Conservation (phyloP, 306 rosid genomes). For the Rubus idaeus region DNA sequence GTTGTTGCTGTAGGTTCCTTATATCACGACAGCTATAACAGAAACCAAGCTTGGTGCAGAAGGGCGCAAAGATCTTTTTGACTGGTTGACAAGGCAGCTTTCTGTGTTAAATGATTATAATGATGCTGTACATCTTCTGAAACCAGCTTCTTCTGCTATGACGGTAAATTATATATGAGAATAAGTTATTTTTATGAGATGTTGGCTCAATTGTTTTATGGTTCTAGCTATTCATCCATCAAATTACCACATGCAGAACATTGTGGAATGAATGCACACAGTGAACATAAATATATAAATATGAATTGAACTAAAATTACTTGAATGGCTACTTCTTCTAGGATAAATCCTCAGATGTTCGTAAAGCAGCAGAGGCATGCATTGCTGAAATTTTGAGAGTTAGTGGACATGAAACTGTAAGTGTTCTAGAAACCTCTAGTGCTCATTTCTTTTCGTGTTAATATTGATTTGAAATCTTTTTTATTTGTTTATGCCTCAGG, state of each 20-base stretch:
- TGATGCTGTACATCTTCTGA: constrained; percentile 86
- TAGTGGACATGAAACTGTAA: constrained; percentile 74
- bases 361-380: constrained; percentile 94
- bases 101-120: constrained; percentile 67
- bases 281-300: neutral
- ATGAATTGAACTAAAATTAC: constrained; percentile 7
- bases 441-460: constrained; percentile 21
- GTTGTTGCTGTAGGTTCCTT: constrained; percentile 65
- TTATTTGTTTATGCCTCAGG: constrained; percentile 41
- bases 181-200: constrained; percentile 3
- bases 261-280: neutral
- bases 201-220: neutral
- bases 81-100: constrained; percentile 90
- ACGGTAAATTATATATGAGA: constrained; percentile 47
- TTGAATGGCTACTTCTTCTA: constrained; percentile 31
- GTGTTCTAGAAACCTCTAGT: constrained; percentile 21
- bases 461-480: constrained; percentile 11
- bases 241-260: neutral
- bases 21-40: constrained; percentile 62
- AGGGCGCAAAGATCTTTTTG: constrained; percentile 97
- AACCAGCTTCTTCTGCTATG: constrained; percentile 91
- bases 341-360: constrained; percentile 99
- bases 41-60: constrained; percentile 94
- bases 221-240: neutral
- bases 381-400: constrained; percentile 84